Evolutionary conservation across 208 protist genomes (phyloP), one percentile per base, ranked within the genome.

Genomic region (Leishmania turanica): DNA sequence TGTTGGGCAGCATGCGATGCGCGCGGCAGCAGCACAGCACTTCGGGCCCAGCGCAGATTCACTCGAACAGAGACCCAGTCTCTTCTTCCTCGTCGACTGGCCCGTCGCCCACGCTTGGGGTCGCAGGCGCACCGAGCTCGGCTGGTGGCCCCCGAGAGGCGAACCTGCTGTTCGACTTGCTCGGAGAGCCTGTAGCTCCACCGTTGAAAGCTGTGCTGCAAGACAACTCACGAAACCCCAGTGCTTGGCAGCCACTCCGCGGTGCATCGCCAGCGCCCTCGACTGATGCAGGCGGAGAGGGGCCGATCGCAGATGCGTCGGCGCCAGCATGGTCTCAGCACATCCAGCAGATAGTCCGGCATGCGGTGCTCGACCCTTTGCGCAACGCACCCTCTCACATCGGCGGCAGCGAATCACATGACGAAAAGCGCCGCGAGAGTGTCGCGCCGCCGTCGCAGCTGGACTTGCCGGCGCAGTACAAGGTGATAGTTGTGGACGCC

Each of bases 401-500:
- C 17, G 49, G n/a, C 56, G 34, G 19, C 31, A 45, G 74, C 27
- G 24, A 34, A 51, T 64, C 56, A 47, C 34, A 62, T 45, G 34
- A 58, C 49, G 8, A 21, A 34, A 66, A 45, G 8, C 3, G 21
- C 24, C 5, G 24, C 49, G 56, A 60, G 11, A 47, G 31, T 45
- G 53, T 56, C 42, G 45, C 60, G 84, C 81, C 54, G 70, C 70
- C 58, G 21, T 88, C 71, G 73, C 51, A 15, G 53, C 27, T 2
- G 37, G 53, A 65, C 34, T 31, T 77, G 24, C 45, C 37, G 37
- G 53, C 34, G 34, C 31, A 64, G 47, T 93, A 95, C 83, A 90
- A 80, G 19, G 88, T 94, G 56, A 70, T 90, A 34, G 81, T 97
- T 24, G 87, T 89, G 17, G 93, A 97, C 80, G 76, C 84, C 19